Evolutionary conservation across 2,329 filamentous ascomycete genomes (phyloP).

Genomic region (Zasmidium cellare): DNA sequence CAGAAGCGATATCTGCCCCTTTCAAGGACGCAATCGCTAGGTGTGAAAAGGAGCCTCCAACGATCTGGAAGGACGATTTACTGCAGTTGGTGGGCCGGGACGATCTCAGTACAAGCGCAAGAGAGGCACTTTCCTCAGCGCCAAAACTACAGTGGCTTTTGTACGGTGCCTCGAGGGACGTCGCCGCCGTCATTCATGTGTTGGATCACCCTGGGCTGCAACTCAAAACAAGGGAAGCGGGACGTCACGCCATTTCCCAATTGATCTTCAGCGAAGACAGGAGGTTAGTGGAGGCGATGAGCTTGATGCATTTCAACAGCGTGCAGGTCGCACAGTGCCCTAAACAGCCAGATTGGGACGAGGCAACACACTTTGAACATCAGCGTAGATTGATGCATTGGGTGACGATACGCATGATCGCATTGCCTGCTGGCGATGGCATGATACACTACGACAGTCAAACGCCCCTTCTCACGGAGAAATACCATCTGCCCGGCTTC

Average conservation of each 20-base stretch:
- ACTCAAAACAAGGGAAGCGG: constrained; percentile 79
- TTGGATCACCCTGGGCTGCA: constrained; percentile 64
- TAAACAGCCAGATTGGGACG: constrained; percentile 73
- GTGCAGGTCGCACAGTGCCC: constrained; percentile 76
- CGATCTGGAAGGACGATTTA: constrained; percentile 70
- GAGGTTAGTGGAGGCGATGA: constrained; percentile 80
- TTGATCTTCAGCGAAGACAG: constrained; percentile 90
- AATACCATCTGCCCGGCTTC: constrained; percentile 85
- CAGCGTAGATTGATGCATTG: constrained; percentile 89
- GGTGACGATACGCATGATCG: constrained; percentile 82
- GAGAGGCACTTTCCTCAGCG: background rate
- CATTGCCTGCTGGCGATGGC: constrained; percentile 82
- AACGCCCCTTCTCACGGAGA: constrained; percentile 87
- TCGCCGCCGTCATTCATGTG: constrained; percentile 72
- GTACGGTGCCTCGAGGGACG: constrained; percentile 56
- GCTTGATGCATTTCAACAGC: constrained; percentile 81
- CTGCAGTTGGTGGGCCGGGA: constrained; percentile 77
- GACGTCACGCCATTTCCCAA: constrained; percentile 74
- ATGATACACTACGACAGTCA: constrained; percentile 86
- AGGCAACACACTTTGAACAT: constrained; percentile 83
- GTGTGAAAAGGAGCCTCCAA: constrained; percentile 79
- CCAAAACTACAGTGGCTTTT: constrained; percentile 7
- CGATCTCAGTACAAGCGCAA: constrained; percentile 61
- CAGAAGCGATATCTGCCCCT: constrained; percentile 77
- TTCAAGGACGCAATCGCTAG: constrained; percentile 81